A percentile compares a stretch with the other conserved stretches of the same genome.
phyloP scores from a whole-genome alignment of 192 early-diverging fungal species.

The Coemansia reversa region DNA sequence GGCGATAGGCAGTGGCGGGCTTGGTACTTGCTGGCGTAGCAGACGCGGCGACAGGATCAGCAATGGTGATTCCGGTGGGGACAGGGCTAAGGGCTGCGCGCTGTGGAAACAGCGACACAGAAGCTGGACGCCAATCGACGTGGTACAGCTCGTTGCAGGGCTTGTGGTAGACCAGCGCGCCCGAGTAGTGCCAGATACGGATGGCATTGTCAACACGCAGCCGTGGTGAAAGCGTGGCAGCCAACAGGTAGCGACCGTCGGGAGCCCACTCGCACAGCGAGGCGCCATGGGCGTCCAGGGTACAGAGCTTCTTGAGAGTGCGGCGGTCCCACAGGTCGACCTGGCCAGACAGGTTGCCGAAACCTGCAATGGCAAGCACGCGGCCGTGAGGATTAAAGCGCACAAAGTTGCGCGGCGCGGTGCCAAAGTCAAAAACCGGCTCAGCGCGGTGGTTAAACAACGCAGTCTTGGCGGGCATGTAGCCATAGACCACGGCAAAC shows the following conservation, averaged over 20 bases:
- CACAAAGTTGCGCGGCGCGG: slow-evolving; percentile 84
- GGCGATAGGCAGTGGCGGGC: slow-evolving; percentile 65
- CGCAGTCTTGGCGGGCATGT: slow-evolving; percentile 89
- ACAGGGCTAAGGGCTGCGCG: slow-evolving; percentile 72
- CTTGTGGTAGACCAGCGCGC: slow-evolving; percentile 73
- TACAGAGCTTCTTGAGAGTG: slow-evolving; percentile 76
- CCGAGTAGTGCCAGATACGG: slow-evolving; percentile 95
- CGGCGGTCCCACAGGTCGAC: slow-evolving; percentile 94
- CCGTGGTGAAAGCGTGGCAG: slow-evolving; percentile 87
- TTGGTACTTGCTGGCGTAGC: slow-evolving; percentile 36
- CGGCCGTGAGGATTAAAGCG: slow-evolving; percentile 90
- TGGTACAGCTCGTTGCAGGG: slow-evolving; percentile 88
- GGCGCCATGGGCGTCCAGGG: slow-evolving; percentile 80
- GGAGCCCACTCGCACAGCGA: slow-evolving; percentile 89
- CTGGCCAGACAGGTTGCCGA: slow-evolving; percentile 93
- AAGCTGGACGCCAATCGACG: slow-evolving; percentile 69
- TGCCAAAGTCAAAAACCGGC: slow-evolving; percentile 80
- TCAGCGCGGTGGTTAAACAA: slow-evolving; percentile 91
- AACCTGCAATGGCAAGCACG: slow-evolving; percentile 85
- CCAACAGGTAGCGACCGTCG: slow-evolving; percentile 89
- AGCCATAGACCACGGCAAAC: slow-evolving; percentile 94
- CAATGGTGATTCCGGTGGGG: slow-evolving; percentile 55
- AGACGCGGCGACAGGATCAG: slow-evolving; percentile 43
- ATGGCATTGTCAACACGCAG: slow-evolving; percentile 98
- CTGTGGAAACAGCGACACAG: slow-evolving; percentile 72